These are phyloP conservation scores for Jamesozyma rosinii DNA, from an alignment of 805 yeast genomes.

Conservation along the genomic window DNA sequence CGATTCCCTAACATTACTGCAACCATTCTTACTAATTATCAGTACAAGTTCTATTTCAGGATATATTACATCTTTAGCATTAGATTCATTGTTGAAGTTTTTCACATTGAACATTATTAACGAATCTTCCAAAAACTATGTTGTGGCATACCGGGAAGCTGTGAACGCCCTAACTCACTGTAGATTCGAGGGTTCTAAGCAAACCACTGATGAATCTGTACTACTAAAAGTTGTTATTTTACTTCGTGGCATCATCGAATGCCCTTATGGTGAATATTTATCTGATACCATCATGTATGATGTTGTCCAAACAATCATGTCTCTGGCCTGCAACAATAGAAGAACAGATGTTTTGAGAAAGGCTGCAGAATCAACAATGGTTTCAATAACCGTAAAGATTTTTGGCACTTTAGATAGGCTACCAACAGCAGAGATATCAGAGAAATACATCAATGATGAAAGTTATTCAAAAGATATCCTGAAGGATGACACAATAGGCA, in stretches of 20 bases:
- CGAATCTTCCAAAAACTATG: constrained; percentile 47
- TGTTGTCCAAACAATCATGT: constrained; percentile 81
- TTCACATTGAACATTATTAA: constrained; percentile 61
- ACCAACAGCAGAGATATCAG: constrained; percentile 4
- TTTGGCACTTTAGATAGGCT: constrained; percentile 49
- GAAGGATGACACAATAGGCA: constrained; percentile 16
- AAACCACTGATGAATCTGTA: constrained; percentile 84
- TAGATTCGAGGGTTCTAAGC: constrained; percentile 91
- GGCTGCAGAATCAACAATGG: constrained; percentile 79
- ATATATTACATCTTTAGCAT: constrained; percentile 69
- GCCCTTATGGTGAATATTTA: constrained; percentile 55
- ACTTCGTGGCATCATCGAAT: constrained; percentile 55
- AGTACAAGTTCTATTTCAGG: constrained; percentile 83
- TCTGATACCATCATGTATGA: constrained; percentile 80
- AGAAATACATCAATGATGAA: constrained; percentile 18
- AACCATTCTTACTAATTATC: constrained; percentile 78
- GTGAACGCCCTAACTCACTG: constrained; percentile 74
- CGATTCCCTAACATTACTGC: constrained; percentile 65
- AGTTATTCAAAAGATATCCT: constrained; percentile 13
- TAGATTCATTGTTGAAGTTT: constrained; percentile 66
- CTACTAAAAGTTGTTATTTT: constrained; percentile 71
- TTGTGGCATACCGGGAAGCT: constrained; percentile 40
- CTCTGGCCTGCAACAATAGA: constrained; percentile 85
- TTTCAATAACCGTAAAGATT: constrained; percentile 56
- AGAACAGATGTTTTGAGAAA: constrained; percentile 82